Conservation (phyloP, 352 stramenopile species). For the Phytophthora pisi region DNA sequence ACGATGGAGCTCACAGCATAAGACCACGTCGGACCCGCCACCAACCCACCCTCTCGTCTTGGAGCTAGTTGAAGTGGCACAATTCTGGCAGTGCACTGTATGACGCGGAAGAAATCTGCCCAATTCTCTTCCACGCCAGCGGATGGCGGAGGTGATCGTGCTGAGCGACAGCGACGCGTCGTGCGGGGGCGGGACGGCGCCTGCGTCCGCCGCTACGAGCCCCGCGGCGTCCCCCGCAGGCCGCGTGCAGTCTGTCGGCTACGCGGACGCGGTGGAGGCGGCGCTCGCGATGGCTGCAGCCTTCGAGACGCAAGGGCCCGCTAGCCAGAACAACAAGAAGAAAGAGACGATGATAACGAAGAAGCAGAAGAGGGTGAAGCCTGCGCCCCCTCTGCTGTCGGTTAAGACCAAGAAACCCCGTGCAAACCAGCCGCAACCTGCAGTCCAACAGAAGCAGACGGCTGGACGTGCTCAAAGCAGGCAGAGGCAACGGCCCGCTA, state of each 20-base stretch:
- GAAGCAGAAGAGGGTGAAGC: slow-evolving; percentile 1
- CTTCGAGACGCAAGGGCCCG: slow-evolving; percentile 5
- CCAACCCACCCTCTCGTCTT: no score
- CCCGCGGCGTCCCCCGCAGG: slow-evolving; percentile 2
- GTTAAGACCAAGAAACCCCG: slow-evolving; percentile 14
- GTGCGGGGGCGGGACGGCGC: slow-evolving; percentile 17
- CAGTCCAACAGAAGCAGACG: background rate
- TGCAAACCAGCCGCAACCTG: background rate
- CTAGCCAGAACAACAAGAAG: slow-evolving; percentile 7
- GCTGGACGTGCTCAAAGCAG: background rate
- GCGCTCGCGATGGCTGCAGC: slow-evolving; percentile 39
- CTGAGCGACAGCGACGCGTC: slow-evolving; percentile 37
- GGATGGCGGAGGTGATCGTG: slow-evolving; percentile 26
- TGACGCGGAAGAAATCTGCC: background rate
- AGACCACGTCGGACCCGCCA: background rate
- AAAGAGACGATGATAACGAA: background rate
- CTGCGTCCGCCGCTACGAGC: slow-evolving; percentile 3
- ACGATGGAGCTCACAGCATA: background rate
- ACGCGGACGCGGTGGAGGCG: slow-evolving; percentile 32
- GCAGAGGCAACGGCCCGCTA: background rate
- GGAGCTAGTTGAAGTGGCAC: background rate
- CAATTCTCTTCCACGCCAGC: background rate
- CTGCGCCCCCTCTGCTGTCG: slow-evolving; percentile 20
- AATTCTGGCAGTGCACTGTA: background rate
- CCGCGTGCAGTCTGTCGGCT: slow-evolving; percentile 22